A percentile compares a stretch with the other conserved stretches of the same genome.
These are phyloP conservation scores for Bauhinia variegata DNA, from an alignment of 306 rosid genomes.

Conservation along the genomic window DNA sequence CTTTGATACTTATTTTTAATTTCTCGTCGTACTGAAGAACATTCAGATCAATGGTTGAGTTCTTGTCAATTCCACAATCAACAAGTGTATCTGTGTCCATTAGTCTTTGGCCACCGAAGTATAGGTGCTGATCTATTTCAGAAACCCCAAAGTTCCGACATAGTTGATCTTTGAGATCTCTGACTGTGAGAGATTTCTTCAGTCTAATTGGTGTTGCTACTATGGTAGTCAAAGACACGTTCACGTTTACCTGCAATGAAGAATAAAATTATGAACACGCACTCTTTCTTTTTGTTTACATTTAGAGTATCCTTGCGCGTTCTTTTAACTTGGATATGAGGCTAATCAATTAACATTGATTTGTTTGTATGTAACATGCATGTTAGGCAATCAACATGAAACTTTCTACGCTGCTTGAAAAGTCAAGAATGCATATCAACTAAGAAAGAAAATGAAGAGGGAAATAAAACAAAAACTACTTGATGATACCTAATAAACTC, in stretches of 20 bases:
- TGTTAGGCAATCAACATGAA: too few species aligned
- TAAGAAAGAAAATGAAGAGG: too few species aligned
- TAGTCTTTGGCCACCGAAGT: conserved; percentile 5
- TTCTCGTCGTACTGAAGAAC: background rate
- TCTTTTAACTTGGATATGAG: too few species aligned
- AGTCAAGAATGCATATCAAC: too few species aligned
- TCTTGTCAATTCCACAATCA: conserved; percentile 21
- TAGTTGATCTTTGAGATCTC: conserved; percentile 22
- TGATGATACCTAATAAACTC: too few species aligned
- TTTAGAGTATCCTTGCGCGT: too few species aligned
- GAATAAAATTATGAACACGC: too few species aligned
- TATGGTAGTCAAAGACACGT: background rate
- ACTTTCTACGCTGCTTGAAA: too few species aligned
- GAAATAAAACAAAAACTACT: too few species aligned
- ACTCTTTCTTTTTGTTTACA: too few species aligned
- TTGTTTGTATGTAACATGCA: too few species aligned
- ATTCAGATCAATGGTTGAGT: conserved; percentile 10
- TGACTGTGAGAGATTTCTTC: conserved; percentile 19
- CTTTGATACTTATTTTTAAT: conserved; percentile 27
- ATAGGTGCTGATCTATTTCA: conserved; percentile 29
- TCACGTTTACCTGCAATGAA: conserved; percentile 9
- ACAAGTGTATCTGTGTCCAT: conserved; percentile 11
- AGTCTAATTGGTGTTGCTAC: background rate
- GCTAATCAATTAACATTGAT: too few species aligned
- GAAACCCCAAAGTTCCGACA: background rate